Percentiles rank a stretch among this genome's conserved stretches.
phyloP scores from a whole-genome alignment of 805 yeast genomes.

The Saccharomycopsis amapae region DNA sequence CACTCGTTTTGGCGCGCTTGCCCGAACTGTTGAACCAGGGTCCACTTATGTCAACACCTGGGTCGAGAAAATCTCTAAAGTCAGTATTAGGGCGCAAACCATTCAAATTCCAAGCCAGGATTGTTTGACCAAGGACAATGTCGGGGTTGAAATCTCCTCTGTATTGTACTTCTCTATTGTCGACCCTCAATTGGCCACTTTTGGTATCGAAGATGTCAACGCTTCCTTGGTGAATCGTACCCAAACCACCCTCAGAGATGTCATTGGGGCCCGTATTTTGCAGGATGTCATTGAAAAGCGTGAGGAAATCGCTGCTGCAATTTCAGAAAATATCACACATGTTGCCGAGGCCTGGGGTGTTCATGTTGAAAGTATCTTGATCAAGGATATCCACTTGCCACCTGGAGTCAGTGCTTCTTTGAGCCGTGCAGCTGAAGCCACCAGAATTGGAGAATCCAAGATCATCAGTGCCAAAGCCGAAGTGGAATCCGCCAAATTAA shows the following conservation, averaged over 20 bases:
- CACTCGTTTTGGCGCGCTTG: slow-evolving; percentile 58
- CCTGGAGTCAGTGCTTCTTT: slow-evolving; percentile 49
- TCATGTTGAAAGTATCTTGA: slow-evolving; percentile 55
- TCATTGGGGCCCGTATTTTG: slow-evolving; percentile 54
- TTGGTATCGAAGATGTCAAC: slow-evolving; percentile 47
- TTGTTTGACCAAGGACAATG: slow-evolving; percentile 68
- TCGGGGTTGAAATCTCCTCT: slow-evolving; percentile 52
- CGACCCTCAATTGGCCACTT: slow-evolving; percentile 61
- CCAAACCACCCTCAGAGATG: slow-evolving; percentile 67
- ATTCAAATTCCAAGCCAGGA: slow-evolving; percentile 59
- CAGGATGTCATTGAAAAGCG: slow-evolving; percentile 71
- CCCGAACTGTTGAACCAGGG: slow-evolving; percentile 64
- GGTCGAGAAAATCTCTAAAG: slow-evolving; percentile 46
- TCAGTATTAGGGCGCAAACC: slow-evolving; percentile 50
- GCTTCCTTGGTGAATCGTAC: slow-evolving; percentile 58
- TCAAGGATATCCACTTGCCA: slow-evolving; percentile 57
- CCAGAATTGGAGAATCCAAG: slow-evolving; percentile 69
- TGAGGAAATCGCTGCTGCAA: slow-evolving; percentile 61
- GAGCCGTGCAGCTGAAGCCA: slow-evolving; percentile 70
- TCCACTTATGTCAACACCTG: slow-evolving; percentile 57
- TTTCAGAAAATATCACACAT: slow-evolving; percentile 51
- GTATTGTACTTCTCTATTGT: slow-evolving; percentile 61
- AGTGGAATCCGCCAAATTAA: slow-evolving; percentile 66
- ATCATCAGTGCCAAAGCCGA: slow-evolving; percentile 70
- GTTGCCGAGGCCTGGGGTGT: slow-evolving; percentile 70